A percentile compares a stretch with the other conserved stretches of the same genome.
These are phyloP conservation scores for Trypanosoma boissoni DNA, from an alignment of 208 protist species.

Conservation along the genomic window DNA sequence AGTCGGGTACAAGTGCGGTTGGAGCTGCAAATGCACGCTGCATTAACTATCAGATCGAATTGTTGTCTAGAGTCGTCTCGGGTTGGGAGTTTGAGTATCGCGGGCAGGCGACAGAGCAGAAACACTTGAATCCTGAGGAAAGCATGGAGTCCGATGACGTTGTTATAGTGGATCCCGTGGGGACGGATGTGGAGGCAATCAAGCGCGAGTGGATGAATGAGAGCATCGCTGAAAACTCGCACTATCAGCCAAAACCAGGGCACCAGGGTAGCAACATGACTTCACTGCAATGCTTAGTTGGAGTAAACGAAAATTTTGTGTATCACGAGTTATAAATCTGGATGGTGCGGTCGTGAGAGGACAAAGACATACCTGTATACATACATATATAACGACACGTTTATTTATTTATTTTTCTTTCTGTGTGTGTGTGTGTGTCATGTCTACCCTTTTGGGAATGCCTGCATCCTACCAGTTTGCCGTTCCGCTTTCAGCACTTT, in stretches of 20 bases:
- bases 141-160: conserved; percentile 32
- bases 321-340: conserved; percentile 74
- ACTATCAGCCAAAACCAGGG: not conserved
- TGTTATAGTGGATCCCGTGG: conserved; percentile 20
- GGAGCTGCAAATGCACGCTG: conserved; percentile 15
- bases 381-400: not conserved
- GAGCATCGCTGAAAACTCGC: not conserved
- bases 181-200: conserved; percentile 37
- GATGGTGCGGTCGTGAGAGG: not conserved
- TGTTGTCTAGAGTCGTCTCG: conserved; percentile 77
- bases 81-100: conserved; percentile 79
- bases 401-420: conserved; percentile 3
- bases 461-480: conserved; percentile 2
- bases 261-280: conserved; percentile 1
- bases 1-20: not conserved
- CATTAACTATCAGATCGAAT: conserved; percentile 62
- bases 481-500: not conserved
- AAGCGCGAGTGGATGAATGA: conserved; percentile 57
- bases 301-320: conserved; percentile 73
- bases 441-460: no score
- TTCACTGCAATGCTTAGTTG: conserved; percentile 53
- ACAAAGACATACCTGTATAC: not conserved
- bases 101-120: conserved; percentile 26
- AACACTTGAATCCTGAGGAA: conserved; percentile 28
- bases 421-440: no score